Base-by-base conservation (phyloP, 805 yeast species). In the Candida glaebosa region DNA sequence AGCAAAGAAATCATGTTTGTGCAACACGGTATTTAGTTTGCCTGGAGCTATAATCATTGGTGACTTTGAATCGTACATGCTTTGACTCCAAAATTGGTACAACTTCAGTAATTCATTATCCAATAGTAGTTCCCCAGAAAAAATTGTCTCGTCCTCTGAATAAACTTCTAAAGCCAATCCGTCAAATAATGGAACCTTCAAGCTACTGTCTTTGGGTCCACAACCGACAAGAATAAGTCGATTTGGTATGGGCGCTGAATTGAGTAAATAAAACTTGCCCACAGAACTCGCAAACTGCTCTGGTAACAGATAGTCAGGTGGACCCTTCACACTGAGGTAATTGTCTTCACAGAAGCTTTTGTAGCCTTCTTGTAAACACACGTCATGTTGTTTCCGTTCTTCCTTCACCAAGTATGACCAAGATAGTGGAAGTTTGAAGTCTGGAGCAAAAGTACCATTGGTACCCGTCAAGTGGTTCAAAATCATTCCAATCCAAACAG, bases 261-360 rank as follows among this genome's bases (percentile, higher is more conserved):
- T 51, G 17, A 56, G 46, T 14, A 72, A 43, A 45, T 65, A 69
- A 15, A 56, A 52, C 0, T 63, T 62, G 0, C 73, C 73, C 40
- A 61, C 43, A 2, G 60, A 44, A 3, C 52, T 41, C 25, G 12
- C 5, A n/a, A 28, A 10, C n/a, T n/a, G 16, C 12, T 28, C 16
- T 28, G 31, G 31, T 10, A 28, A 28, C 5, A 16, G 14, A 28
- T 28, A 22, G 26, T 22, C 10, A 6, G 10, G 10, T 22, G 26
- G 26, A 22, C 26, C 26, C 10, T 22, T 22, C 26, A 22, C 6
- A n/a, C n/a, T n/a, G n/a, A n/a, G n/a, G n/a, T n/a, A n/a, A n/a
- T n/a, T n/a, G n/a, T n/a, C n/a, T n/a, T n/a, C n/a, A n/a, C n/a
- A n/a, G 10, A 7, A 6, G 10, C 9, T 7, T 10, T 10, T 7